phyloP scores from a whole-genome alignment of 257 asterid genomes.

The Plantago elongata region DNA sequence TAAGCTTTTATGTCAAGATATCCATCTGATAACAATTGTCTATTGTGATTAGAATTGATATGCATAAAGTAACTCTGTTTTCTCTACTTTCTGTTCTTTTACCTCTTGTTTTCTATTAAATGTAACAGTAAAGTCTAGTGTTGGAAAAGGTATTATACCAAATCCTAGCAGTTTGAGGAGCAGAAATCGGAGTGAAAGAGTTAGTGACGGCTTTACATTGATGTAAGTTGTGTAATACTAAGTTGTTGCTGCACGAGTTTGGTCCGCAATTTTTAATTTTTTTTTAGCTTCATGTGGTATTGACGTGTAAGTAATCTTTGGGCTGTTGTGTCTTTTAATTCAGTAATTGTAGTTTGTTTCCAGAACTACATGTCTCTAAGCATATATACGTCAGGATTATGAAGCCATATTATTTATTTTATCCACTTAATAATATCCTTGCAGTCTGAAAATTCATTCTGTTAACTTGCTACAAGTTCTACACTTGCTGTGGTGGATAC shows the following conservation, averaged over 20 bases:
- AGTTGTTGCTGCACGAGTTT: slow-evolving; percentile 15
- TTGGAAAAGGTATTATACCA: slow-evolving; percentile 43
- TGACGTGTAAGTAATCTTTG: no score
- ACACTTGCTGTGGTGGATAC: no score
- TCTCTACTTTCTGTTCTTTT: no score
- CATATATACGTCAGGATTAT: no score
- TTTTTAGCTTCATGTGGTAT: neutral
- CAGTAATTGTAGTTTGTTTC: no score
- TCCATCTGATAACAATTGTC: slow-evolving; percentile 13
- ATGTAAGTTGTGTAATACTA: slow-evolving; percentile 38
- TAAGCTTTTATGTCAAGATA: slow-evolving; percentile 30
- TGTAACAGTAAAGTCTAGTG: slow-evolving; percentile 56
- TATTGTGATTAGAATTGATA: slow-evolving; percentile 1
- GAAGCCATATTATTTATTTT: no score
- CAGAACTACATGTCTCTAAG: no score
- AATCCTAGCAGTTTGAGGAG: slow-evolving; percentile 37
- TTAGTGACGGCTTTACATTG: slow-evolving; percentile 48
- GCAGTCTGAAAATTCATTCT: no score
- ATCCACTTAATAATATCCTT: no score
- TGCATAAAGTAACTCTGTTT: slow-evolving; percentile 12
- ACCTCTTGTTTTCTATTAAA: no score
- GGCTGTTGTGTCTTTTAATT: no score
- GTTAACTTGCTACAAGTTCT: no score
- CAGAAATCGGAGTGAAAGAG: slow-evolving; percentile 46
- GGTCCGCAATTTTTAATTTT: slow-evolving; percentile 5